Base-by-base conservation (phyloP, 306 rosid genomes). In the Ochetophila trinervis region DNA sequence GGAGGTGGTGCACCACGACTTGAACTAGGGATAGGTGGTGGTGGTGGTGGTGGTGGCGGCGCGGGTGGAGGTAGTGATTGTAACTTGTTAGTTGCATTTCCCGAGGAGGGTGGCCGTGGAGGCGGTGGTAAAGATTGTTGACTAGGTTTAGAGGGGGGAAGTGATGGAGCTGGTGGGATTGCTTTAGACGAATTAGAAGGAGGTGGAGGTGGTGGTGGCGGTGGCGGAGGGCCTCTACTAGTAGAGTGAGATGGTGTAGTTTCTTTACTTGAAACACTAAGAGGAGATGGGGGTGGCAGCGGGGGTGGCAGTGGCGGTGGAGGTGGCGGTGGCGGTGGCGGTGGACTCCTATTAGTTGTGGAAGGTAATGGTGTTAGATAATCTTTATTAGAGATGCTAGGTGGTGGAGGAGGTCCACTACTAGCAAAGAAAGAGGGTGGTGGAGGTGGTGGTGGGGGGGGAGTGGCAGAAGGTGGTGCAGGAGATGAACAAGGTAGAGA, bases 401-500 rank as follows among this genome's bases (percentile, higher is more conserved):
- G 51, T 32, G 37, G 44, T 30, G 30, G 20, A 16, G 17, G 60
- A 11, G 53, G 44, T 14, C 40, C 42, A 20, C 6, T 23, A 45
- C 12, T 62, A 22, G 55, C 23, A 45, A 18, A 19, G 13, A 8
- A 8, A 47, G 14, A 47, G 3, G 65, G 19, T 36, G 65, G 23
- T 21, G 23, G 23, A 13, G 1, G 72, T 12, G 65, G 23, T 2
- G 65, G 66, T 11, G 73, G 66, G 16, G 19, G 22, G 56, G 69
- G 65, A 45, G 77, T 57, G 0, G 59, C 60, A 19, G 52, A 71
- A 14, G 68, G 54, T 20, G 69, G 27, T 58, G 70, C 65, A 36
- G 58, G 55, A 27, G 59, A 19, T 67, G 79, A 78, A 78, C 77
- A 64, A 22, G 60, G 82, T 63, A 66, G 68, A 47, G 77, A 62